A percentile compares a stretch with the other conserved stretches of the same genome.
Conservation (phyloP, 2,329 filamentous ascomycete species). For the Alternaria metachromatica region DNA sequence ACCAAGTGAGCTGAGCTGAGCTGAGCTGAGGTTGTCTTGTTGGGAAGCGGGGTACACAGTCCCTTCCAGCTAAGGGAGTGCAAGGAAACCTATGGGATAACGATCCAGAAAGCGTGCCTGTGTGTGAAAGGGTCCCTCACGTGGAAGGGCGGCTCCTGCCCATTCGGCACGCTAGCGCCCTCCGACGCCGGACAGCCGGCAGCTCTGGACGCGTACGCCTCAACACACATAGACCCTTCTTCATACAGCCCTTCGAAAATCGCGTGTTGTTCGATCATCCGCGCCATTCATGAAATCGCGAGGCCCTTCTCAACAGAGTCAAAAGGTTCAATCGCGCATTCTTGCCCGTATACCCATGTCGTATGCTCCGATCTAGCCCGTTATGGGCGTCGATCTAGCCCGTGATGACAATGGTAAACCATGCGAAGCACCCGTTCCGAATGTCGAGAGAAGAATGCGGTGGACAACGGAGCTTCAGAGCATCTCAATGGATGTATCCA, state of each 20-base stretch:
- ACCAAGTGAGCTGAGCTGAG: neutral
- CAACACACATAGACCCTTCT: neutral
- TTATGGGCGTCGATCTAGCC: neutral
- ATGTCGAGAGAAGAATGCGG: neutral
- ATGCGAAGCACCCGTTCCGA: neutral
- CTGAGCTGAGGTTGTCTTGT: neutral
- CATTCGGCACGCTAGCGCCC: neutral
- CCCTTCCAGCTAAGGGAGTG: neutral
- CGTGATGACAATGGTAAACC: neutral
- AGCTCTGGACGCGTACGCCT: neutral
- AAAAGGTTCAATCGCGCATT: neutral
- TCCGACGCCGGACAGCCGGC: neutral
- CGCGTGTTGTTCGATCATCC: neutral
- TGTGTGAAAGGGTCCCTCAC: neutral
- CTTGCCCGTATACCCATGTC: no score
- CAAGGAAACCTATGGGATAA: neutral
- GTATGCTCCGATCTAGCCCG: neutral
- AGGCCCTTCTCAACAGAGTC: neutral
- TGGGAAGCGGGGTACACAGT: neutral
- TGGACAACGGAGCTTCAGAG: neutral
- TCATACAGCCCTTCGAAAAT: neutral
- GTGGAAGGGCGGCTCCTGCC: neutral
- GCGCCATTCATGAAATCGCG: no score
- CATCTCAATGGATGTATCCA: neutral
- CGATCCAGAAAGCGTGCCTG: neutral